Base-by-base conservation (phyloP, 768 basidiomycete genomes). In the Mycena leptocephala region DNA sequence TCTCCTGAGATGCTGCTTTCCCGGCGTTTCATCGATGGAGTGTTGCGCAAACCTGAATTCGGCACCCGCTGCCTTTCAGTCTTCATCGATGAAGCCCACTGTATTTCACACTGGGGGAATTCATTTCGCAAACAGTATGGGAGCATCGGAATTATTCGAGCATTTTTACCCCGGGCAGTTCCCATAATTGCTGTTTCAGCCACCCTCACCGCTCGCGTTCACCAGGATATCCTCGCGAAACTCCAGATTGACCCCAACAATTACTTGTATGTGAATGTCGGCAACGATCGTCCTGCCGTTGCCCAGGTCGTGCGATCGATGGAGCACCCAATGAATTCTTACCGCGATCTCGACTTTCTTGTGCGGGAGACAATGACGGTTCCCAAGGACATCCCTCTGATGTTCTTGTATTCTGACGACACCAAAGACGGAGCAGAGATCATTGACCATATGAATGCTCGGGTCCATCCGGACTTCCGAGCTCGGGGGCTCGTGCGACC, bases 71-170 rank as follows among this genome's bases (percentile, higher is more conserved):
- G 72, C 16, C 64, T 73, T 1, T 64, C 72, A 8, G 72, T 66
- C 1, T 73, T 73, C 26, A 66, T 73, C 5, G 72, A 87, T 56
- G 85, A 88, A 70, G 85, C 85, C 0, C 87, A 88, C 63, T 82
- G 82, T 68, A 73, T 87, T 1, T 85, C 85, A 1, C 85, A 85
- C 55, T 87, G 86, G 86, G 85, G 85, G 4, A 70, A 76, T 9
- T 78, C 80, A 16, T 87, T 86, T 65, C 80, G 84, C 22, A 86
- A 86, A 72, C 77, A 80, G 35, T 87, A 85, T 43, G 81, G 68
- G 0, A 35, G 41, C 5, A 72, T 86, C 5, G 84, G 83, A 0
- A 81, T 81, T 5, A 58, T 86, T 2, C 81, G 84, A 0, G 81
- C 82, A 14, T 79, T 85, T 39, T 75, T 86, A 0, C 85, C 84